phyloP scores from a whole-genome alignment of 225 moss, liverwort and hornwort genomes.

The Pseudoscleropodium purum region DNA sequence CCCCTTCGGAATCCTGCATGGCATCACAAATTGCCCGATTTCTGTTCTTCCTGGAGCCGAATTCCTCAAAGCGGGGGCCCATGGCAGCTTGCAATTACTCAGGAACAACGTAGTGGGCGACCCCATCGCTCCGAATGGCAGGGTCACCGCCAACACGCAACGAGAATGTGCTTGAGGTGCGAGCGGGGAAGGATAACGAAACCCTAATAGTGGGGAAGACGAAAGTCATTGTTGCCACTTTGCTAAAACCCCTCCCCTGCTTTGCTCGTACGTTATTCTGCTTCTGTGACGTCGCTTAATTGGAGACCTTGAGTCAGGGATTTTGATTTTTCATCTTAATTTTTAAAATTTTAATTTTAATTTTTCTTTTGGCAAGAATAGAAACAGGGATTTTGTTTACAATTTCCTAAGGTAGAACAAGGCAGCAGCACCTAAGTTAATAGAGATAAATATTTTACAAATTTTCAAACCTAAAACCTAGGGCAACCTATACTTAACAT shows the following conservation, averaged over 20 bases:
- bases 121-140: background rate
- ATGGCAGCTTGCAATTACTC: slow-evolving; percentile 10
- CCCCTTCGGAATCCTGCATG: background rate
- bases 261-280: background rate
- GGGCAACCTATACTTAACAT: fast-evolving
- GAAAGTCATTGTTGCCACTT: background rate
- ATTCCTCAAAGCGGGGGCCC: background rate
- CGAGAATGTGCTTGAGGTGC: too few relatives aligned
- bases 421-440: background rate
- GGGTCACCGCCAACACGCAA: background rate
- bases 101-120: background rate
- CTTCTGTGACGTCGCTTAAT: background rate
- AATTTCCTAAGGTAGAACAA: background rate
- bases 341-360: background rate
- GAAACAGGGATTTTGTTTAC: background rate
- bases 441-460: background rate
- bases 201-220: background rate
- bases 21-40: background rate
- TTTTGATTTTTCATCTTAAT: background rate
- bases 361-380: background rate
- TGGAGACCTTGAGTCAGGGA: background rate
- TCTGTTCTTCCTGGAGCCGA: background rate
- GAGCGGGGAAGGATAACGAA: background rate
- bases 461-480: background rate
- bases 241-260: background rate